Conservation (phyloP, 2,329 filamentous ascomycete genomes). For the Cadophora sp. region DNA sequence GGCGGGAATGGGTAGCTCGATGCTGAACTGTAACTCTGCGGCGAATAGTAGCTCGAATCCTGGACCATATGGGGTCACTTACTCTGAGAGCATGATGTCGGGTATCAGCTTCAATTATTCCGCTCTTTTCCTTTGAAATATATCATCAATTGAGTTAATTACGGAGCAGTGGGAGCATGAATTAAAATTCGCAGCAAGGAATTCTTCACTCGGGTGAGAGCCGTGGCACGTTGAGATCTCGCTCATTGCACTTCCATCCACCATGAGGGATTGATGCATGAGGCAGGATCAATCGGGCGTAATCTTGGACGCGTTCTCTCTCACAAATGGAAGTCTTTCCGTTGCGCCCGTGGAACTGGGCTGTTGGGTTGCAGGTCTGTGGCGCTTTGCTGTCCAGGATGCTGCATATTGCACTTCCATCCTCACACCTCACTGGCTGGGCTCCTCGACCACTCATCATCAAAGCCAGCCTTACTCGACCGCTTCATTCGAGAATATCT, state of each 20-base stretch:
- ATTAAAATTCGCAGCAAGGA: not conserved
- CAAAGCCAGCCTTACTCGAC: not conserved
- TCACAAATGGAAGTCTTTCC: not conserved
- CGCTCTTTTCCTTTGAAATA: not conserved
- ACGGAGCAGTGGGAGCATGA: too few species aligned
- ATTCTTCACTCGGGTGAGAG: too few species aligned
- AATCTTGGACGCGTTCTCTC: not conserved
- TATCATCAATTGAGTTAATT: not conserved
- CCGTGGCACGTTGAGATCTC: not conserved
- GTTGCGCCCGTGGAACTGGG: not conserved
- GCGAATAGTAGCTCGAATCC: not conserved
- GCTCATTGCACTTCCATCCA: conserved; percentile 1
- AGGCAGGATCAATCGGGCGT: not conserved
- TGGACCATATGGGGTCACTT: not conserved
- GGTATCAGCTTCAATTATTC: conserved; percentile 2
- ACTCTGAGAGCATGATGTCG: conserved; percentile 1
- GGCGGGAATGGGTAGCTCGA: not conserved
- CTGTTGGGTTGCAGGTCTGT: not conserved
- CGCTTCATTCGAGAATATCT: not conserved
- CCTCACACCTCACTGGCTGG: not conserved
- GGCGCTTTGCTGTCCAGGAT: not conserved
- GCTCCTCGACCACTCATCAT: not conserved
- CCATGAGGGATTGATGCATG: not conserved
- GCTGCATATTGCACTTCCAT: conserved; percentile 4
- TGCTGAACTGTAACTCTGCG: not conserved